Evolutionary conservation across 352 stramenopile genomes (phyloP).

Genomic region (Peronospora farinosa): DNA sequence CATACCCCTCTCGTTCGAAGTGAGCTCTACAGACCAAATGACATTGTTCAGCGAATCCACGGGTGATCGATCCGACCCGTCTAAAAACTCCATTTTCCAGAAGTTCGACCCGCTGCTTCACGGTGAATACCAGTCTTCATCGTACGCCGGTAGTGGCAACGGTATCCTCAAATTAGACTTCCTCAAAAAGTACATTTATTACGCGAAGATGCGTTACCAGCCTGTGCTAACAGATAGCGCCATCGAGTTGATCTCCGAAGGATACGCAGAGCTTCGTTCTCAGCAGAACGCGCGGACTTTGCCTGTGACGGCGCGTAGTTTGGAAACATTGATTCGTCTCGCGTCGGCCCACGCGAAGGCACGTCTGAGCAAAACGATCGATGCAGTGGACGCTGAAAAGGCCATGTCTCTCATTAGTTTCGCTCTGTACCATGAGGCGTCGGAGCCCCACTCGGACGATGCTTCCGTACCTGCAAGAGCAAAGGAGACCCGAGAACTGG

Average conservation of each 20-base stretch:
- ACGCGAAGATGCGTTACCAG: conserved; percentile 93
- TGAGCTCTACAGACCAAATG: conserved; percentile 77
- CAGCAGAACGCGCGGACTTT: conserved; percentile 91
- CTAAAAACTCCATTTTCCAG: conserved; percentile 84
- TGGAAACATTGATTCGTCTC: conserved; percentile 99
- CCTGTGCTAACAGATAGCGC: conserved; percentile 78
- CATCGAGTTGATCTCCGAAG: conserved; percentile 93
- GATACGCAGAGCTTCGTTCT: conserved; percentile 95
- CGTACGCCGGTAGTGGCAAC: conserved; percentile 43
- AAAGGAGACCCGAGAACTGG: conserved; percentile 16
- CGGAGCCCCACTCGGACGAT: conserved; percentile 34
- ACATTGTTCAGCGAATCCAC: conserved; percentile 52
- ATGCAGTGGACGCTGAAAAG: conserved; percentile 74
- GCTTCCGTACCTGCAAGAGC: conserved; percentile 5
- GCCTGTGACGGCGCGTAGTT: conserved; percentile 95
- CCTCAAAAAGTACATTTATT: conserved; percentile 99
- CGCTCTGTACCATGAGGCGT: conserved; percentile 94
- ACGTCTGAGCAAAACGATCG: conserved; percentile 86
- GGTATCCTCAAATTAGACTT: conserved; percentile 94
- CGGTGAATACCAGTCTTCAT: conserved; percentile 56
- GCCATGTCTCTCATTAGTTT: conserved; percentile 97
- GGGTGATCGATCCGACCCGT: conserved; percentile 51
- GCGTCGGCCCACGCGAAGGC: conserved; percentile 96
- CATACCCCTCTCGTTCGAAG: conserved; percentile 83
- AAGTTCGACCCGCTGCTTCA: conserved; percentile 88